Evolutionary conservation across 495 filamentous ascomycete genomes (phyloP).

Genomic region (Penicillium bovifimosum): DNA sequence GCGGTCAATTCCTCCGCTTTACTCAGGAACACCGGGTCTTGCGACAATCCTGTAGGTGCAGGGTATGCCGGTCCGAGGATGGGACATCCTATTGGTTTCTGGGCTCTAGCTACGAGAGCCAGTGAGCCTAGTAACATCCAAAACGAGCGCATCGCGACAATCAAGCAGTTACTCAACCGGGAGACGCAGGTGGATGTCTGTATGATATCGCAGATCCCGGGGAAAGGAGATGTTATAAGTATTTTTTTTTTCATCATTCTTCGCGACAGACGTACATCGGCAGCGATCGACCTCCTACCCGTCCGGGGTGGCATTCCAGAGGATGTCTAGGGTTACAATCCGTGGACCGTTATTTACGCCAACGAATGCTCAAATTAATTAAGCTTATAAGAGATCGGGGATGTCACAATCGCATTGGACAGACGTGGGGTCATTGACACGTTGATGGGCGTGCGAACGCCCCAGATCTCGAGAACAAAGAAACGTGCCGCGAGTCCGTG

Average conservation of each 20-base stretch:
- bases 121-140: not conserved
- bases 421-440: not conserved
- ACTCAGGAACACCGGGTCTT: slow-evolving; percentile 8
- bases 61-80: slow-evolving; percentile 46
- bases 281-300: not conserved
- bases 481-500: not conserved
- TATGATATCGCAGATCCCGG: not conserved
- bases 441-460: not conserved
- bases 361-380: not conserved
- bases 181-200: not conserved
- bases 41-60: slow-evolving; percentile 24
- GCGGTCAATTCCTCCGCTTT: slow-evolving; percentile 28
- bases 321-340: not conserved
- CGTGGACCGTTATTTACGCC: not conserved
- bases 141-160: not conserved
- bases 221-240: not conserved
- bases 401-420: not conserved
- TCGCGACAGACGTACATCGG: not conserved
- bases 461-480: not conserved
- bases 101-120: not conserved
- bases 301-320: not conserved
- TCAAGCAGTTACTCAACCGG: not conserved
- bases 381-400: not conserved
- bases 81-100: slow-evolving; percentile 27
- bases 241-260: not conserved